A percentile compares a stretch with the other conserved stretches of the same genome.
Conservation (phyloP, 164 flowering plant species). For the Macadamia integrifolia region DNA sequence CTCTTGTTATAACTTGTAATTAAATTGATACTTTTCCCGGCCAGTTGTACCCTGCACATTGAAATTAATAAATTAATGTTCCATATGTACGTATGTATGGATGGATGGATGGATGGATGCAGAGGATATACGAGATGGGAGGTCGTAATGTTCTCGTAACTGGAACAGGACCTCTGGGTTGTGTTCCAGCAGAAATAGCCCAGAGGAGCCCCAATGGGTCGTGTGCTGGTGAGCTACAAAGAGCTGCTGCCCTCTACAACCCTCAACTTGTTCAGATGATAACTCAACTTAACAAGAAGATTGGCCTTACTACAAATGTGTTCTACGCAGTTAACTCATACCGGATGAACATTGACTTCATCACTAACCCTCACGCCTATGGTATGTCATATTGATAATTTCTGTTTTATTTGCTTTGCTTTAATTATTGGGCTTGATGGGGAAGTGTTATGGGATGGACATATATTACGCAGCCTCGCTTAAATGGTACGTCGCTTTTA, state of each 20-base stretch:
- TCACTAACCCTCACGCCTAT: constrained; percentile 44
- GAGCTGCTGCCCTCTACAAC: constrained; percentile 53
- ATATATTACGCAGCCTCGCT: no score
- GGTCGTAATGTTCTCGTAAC: constrained; percentile 71
- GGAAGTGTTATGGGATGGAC: no score
- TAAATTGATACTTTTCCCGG: no score
- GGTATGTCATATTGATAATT: constrained; percentile 26
- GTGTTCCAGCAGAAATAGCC: constrained; percentile 70
- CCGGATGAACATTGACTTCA: constrained; percentile 40
- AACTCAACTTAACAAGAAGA: constrained; percentile 36
- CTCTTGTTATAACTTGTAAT: no score
- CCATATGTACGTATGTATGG: neutral
- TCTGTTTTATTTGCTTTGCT: neutral
- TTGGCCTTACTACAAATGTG: constrained; percentile 29
- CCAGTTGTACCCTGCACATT: no score
- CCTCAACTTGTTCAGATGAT: constrained; percentile 48
- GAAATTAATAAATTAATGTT: neutral
- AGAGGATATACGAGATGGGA: constrained; percentile 66
- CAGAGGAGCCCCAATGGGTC: constrained; percentile 40
- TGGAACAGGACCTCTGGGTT: constrained; percentile 83
- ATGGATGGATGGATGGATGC: constrained; percentile 9
- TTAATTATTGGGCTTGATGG: no score
- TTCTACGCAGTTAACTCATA: constrained; percentile 49
- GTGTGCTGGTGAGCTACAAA: constrained; percentile 45
- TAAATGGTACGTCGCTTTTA: no score